These are phyloP conservation scores for Oryza glumipatula DNA, from an alignment of 176 grass and related monocot species.

Conservation along the genomic window DNA sequence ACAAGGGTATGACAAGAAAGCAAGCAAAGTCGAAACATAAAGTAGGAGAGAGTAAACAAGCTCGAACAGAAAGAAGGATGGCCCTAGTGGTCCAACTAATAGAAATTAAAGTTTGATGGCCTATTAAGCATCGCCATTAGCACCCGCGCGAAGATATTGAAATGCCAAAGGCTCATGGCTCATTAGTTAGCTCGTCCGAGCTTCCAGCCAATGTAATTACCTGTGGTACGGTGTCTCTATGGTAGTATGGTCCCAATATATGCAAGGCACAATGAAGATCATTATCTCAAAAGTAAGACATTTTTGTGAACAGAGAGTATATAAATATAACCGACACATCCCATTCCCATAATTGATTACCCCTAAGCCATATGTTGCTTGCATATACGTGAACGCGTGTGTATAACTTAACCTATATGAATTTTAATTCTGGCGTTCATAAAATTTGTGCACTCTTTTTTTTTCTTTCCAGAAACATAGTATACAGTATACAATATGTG, in stretches of 20 bases:
- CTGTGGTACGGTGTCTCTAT: background rate
- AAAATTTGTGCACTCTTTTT: no score
- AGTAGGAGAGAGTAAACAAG: background rate
- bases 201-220: background rate
- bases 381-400: no score
- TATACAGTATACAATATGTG: no score
- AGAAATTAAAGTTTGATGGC: background rate
- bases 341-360: no score
- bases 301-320: no score
- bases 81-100: background rate
- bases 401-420: no score
- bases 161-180: background rate
- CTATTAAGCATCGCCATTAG: conserved; percentile 20
- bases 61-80: background rate
- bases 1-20: conserved; percentile 37
- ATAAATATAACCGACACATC: no score
- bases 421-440: no score
- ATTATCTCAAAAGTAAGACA: no score
- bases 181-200: background rate
- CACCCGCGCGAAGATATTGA: background rate
- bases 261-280: background rate
- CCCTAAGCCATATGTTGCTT: no score
- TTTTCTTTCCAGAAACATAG: no score
- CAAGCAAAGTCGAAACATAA: conserved; percentile 30
- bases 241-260: background rate